Evolutionary conservation across 2,329 filamentous ascomycete genomes (phyloP), one percentile per base, ranked within the genome.

Genomic region (Pestalotiopsis sp.): DNA sequence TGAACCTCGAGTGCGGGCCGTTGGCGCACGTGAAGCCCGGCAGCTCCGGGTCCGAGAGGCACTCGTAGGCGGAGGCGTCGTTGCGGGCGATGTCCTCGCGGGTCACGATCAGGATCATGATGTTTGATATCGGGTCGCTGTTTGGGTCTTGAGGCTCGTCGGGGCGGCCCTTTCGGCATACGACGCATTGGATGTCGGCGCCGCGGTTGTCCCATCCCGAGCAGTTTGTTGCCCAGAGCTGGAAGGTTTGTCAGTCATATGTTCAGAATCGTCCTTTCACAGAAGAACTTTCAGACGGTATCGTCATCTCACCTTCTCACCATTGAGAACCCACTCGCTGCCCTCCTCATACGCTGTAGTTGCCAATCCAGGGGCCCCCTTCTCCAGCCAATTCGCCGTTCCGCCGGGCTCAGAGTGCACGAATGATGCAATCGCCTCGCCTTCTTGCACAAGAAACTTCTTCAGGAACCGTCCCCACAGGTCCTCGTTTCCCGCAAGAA

Each of bases 131-230:
- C 0, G 78, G 78, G 39, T 80, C 75, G 6, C 38, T 45, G 13
- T 67, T 66, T 41, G 59, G n/a, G 17, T 52, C 45, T 52, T 52
- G 45, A 0, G 69, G 11, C 2, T 59, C 41, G 4, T 45, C 52
- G n/a, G 71, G 68, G 1, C 75, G 76, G 9, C 75, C 69, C 57
- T 83, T 77, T 13, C 85, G 83, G 73, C 85, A 87, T 3, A 87
- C 82, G 6, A 88, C 80, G 70, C 85, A 88, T 66, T 82, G 80
- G 1, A 89, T 76, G 57, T 87, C 84, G 1, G 85, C 84, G 11
- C 86, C 86, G 66, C 78, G 77, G 56, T 81, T 80, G 68, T 88
- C 86, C 86, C 85, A 88, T 14, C 86, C 86, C 0, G 80, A 82
- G 65, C 79, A 81, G 72, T 87, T 88, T 1, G 85, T 87, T 12